Evolutionary conservation across 148 eudicot species (phyloP).

Genomic region (Selenicereus undatus): DNA sequence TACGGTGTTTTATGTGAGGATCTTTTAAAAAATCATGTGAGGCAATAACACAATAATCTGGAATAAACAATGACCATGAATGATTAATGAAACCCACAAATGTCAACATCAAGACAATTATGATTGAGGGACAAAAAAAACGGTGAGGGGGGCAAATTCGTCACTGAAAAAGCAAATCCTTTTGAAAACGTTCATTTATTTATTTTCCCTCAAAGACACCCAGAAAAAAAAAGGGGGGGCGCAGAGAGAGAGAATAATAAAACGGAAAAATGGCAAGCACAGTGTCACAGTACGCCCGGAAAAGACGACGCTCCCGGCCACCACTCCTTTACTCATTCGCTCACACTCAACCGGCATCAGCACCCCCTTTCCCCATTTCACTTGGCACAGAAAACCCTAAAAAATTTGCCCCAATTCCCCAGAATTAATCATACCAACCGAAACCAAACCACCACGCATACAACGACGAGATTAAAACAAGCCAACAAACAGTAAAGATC

Average conservation of each 20-base stretch:
- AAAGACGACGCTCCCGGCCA: conserved; percentile 21
- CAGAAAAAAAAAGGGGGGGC: too few species aligned
- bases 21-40: neutral
- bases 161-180: conserved; percentile 9
- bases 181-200: conserved; percentile 13
- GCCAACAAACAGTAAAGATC: neutral
- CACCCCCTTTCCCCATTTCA: conserved; percentile 5
- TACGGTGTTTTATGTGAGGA: neutral
- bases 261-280: neutral
- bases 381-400: conserved; percentile 12
- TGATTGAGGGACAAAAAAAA: neutral
- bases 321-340: conserved; percentile 10
- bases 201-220: neutral
- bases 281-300: neutral
- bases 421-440: neutral
- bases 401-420: neutral
- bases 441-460: neutral
- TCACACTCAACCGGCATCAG: neutral
- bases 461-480: neutral
- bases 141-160: neutral
- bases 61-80: neutral
- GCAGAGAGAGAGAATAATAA: neutral
- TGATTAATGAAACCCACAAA: neutral
- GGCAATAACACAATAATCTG: neutral
- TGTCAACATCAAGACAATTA: conserved; percentile 9